These are phyloP conservation scores for Iberis pinnata DNA, from an alignment of 345 rosid genomes.

Conservation along the genomic window DNA sequence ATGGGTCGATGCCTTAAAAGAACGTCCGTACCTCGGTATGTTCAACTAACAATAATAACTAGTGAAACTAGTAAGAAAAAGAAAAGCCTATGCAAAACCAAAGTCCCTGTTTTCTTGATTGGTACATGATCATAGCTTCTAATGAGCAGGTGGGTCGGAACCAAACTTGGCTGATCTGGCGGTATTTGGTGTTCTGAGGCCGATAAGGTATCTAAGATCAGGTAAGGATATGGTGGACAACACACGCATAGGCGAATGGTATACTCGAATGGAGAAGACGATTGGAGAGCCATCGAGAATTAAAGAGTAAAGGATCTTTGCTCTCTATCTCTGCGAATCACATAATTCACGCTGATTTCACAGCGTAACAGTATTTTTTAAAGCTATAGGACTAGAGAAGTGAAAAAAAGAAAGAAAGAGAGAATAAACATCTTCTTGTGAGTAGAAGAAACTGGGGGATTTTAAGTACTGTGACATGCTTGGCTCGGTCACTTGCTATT, in stretches of 20 bases:
- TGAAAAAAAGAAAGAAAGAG: conserved; percentile 7
- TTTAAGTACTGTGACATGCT: background rate
- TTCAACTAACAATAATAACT: conserved; percentile 1
- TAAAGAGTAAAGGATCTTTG: conserved; percentile 29
- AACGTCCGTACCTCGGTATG: conserved; percentile 63
- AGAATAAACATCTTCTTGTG: conserved; percentile 18
- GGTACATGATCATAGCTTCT: conserved; percentile 7
- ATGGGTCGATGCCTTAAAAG: conserved; percentile 78
- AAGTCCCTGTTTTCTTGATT: conserved; percentile 1
- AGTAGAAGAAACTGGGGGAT: background rate
- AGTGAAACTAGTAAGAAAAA: background rate
- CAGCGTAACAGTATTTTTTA: conserved; percentile 15
- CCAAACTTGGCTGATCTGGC: conserved; percentile 94
- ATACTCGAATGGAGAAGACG: conserved; percentile 57
- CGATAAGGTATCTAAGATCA: conserved; percentile 63
- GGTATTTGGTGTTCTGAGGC: conserved; percentile 87
- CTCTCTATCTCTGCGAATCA: conserved; percentile 5
- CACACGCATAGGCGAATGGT: conserved; percentile 84
- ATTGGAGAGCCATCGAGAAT: conserved; percentile 62
- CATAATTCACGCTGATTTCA: conserved; percentile 15
- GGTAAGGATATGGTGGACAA: conserved; percentile 91
- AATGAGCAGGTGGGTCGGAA: conserved; percentile 54
- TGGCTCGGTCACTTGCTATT: background rate
- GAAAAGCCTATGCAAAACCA: background rate
- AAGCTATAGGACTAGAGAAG: conserved; percentile 3